These are phyloP conservation scores for Mycosarcoma maydis DNA, from an alignment of 1,284 basidiomycete species.

Conservation along the genomic window DNA sequence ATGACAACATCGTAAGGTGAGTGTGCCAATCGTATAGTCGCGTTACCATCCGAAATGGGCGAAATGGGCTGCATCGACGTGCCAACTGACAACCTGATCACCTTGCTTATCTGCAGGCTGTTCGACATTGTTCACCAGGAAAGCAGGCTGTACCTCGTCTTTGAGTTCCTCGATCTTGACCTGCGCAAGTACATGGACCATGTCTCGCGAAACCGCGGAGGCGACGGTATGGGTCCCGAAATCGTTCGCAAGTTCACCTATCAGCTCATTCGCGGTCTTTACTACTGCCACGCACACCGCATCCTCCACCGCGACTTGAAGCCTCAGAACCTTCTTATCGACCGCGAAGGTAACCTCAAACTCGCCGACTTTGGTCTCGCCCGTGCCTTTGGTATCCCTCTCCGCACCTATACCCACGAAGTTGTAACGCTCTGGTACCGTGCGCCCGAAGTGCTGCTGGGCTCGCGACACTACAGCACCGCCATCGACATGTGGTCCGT, in stretches of 20 bases:
- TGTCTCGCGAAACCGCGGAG: slow-evolving; percentile 50
- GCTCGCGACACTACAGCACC: slow-evolving; percentile 93
- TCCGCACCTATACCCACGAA: slow-evolving; percentile 98
- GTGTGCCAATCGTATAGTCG: neutral
- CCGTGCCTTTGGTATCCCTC: slow-evolving; percentile 94
- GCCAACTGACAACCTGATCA: no score
- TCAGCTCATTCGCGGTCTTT: slow-evolving; percentile 84
- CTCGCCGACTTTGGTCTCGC: slow-evolving; percentile 96
- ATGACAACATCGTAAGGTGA: slow-evolving; percentile 86
- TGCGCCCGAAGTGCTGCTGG: slow-evolving; percentile 94
- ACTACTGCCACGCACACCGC: slow-evolving; percentile 94
- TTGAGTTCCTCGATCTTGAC: slow-evolving; percentile 93
- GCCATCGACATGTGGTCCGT: slow-evolving; percentile 98
- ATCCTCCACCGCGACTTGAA: slow-evolving; percentile 97
- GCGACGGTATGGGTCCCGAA: slow-evolving; percentile 74
- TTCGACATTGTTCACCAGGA: slow-evolving; percentile 97
- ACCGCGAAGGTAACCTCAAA: slow-evolving; percentile 71
- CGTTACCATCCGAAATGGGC: no score
- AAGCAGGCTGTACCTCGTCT: slow-evolving; percentile 95
- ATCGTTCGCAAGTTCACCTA: slow-evolving; percentile 93
- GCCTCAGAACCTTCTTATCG: slow-evolving; percentile 95
- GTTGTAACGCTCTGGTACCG: slow-evolving; percentile 98
- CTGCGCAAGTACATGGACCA: slow-evolving; percentile 95
- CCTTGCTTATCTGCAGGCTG: slow-evolving; percentile 72
- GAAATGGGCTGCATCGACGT: no score